Conservation (phyloP, 83 land plant species). For the Isoetes engelmannii region DNA sequence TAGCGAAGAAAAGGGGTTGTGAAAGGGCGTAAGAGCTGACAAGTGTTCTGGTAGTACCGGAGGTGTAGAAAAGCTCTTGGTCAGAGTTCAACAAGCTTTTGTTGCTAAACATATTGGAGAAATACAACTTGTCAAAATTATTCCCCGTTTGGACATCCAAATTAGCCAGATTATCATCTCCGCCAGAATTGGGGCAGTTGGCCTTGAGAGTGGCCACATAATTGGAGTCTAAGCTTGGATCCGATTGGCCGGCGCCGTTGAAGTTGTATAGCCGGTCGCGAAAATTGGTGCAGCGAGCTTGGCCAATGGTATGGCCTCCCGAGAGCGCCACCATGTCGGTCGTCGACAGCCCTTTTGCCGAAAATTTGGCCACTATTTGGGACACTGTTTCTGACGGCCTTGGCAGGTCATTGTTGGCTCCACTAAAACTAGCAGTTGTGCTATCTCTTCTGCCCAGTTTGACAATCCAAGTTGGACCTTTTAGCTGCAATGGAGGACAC, state of each 20-base stretch:
- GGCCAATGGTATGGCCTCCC: constrained; percentile 38
- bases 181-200: constrained; percentile 21
- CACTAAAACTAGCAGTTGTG: constrained; percentile 18
- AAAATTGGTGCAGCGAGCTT: constrained; percentile 28
- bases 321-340: constrained; percentile 28
- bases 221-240: constrained; percentile 19
- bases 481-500: neutral
- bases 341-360: constrained; percentile 20
- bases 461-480: constrained; percentile 26
- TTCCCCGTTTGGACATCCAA: constrained; percentile 24
- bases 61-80: constrained; percentile 31
- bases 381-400: constrained; percentile 32
- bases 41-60: constrained; percentile 11
- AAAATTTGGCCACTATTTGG: constrained; percentile 24
- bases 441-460: constrained; percentile 39
- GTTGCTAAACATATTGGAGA: constrained; percentile 11
- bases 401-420: constrained; percentile 24
- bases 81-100: constrained; percentile 37
- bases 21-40: constrained; percentile 20
- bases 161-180: constrained; percentile 23
- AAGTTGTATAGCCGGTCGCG: constrained; percentile 30
- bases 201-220: constrained; percentile 10
- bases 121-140: constrained; percentile 30
- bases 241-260: constrained; percentile 8
- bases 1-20: constrained; percentile 19